Conservation (phyloP, 2,329 filamentous ascomycete genomes). For the Monosporascus ibericus region DNA sequence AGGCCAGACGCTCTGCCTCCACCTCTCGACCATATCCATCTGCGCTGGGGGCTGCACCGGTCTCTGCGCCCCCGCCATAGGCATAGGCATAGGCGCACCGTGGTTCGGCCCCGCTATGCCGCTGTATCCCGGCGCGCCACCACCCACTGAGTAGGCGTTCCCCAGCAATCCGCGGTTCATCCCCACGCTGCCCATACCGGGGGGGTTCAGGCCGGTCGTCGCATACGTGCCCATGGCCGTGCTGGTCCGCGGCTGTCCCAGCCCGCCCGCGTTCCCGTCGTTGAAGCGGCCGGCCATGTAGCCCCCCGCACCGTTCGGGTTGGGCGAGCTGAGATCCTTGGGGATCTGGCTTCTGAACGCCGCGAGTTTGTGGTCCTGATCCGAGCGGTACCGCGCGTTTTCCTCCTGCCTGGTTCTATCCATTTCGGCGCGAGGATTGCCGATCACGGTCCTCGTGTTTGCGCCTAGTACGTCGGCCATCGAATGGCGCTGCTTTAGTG, state of each 20-base stretch:
- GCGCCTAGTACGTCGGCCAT: conserved; percentile 54
- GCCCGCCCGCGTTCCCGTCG: conserved; percentile 40
- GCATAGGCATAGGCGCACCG: conserved; percentile 7
- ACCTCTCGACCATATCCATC: conserved; percentile 26
- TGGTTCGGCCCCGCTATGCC: conserved; percentile 7
- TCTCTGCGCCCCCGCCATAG: conserved; percentile 13
- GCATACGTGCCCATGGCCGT: conserved; percentile 13
- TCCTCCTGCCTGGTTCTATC: conserved; percentile 36
- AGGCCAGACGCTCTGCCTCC: conserved; percentile 26
- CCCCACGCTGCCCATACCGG: no score
- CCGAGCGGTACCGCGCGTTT: conserved; percentile 32
- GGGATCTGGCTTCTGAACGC: conserved; percentile 46
- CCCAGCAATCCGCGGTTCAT: conserved; percentile 14
- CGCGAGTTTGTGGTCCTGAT: conserved; percentile 43
- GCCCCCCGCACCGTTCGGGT: conserved; percentile 33
- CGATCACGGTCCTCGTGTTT: conserved; percentile 27
- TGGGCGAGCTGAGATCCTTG: conserved; percentile 27
- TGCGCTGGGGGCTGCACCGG: conserved; percentile 21
- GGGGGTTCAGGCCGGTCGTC: conserved; percentile 4
- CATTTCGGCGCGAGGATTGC: conserved; percentile 36
- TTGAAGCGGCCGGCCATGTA: conserved; percentile 50
- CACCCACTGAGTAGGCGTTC: conserved; percentile 13
- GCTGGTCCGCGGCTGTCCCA: conserved; percentile 18
- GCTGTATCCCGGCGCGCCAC: conserved; percentile 10
- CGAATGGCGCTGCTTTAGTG: conserved; percentile 36